Evolutionary conservation across 768 basidiomycete species (phyloP).

Genomic region (Kwoniella sp.): DNA sequence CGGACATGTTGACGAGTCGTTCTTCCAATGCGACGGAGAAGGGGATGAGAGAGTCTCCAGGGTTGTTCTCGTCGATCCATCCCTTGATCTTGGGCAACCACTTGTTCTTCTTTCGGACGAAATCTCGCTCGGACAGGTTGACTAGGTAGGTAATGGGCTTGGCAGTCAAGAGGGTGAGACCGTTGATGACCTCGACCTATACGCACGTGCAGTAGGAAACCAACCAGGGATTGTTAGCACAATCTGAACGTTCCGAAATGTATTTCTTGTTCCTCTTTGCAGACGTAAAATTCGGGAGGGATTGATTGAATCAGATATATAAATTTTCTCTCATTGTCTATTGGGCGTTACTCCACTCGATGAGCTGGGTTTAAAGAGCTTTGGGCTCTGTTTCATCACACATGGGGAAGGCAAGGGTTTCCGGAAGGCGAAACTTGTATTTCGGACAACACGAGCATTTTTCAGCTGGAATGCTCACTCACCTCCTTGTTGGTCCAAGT

Average conservation of each 20-base stretch:
- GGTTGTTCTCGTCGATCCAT: conserved; percentile 96
- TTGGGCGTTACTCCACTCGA: conserved; percentile 91
- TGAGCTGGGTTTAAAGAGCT: conserved; percentile 92
- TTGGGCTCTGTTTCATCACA: conserved; percentile 75
- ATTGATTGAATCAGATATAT: conserved; percentile 42
- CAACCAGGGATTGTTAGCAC: neutral
- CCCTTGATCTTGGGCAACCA: conserved; percentile 97
- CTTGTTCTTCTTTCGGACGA: conserved; percentile 97
- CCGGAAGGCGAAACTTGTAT: too few species aligned
- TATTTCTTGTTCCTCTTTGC: neutral
- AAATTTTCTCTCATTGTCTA: conserved; percentile 63
- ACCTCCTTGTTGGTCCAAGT: conserved; percentile 98
- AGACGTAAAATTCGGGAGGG: neutral
- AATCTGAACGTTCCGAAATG: neutral
- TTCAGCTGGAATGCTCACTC: conserved; percentile 46
- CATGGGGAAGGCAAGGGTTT: conserved; percentile 25
- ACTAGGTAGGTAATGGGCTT: conserved; percentile 98
- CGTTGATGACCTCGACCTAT: conserved; percentile 56
- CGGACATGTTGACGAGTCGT: conserved; percentile 73
- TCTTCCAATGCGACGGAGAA: conserved; percentile 97
- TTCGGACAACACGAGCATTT: conserved; percentile 2
- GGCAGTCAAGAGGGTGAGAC: conserved; percentile 84
- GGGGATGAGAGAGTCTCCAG: conserved; percentile 92
- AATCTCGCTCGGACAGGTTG: conserved; percentile 93
- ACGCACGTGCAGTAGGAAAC: neutral